Base-by-base conservation (phyloP, 2,329 filamentous ascomycete species). In the Stachybotrys chartarum region DNA sequence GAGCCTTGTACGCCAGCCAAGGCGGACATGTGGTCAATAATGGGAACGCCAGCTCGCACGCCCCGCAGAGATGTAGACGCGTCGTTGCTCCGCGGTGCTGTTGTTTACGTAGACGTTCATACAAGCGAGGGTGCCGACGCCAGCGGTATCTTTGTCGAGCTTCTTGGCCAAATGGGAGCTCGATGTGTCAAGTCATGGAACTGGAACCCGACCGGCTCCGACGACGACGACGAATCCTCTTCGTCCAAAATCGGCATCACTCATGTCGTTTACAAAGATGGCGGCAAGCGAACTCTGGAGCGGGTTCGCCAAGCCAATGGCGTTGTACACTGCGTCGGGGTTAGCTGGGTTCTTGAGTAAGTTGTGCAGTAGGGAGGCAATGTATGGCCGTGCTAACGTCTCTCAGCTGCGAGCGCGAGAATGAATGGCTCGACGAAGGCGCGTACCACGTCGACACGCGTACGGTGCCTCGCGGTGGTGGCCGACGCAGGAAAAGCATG, bases 181-280 rank as follows among this genome's bases (percentile, higher is more conserved):
- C 82, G 83, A 50, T 91, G 89, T 63, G 80, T 92, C 48, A 89
- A 86, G 70, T 79, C 78, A 14, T 94, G 90, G 90, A 75, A 76
- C 49, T 92, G 88, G 86, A 87, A 86, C 64, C 83, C 84, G 7
- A 70, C 56, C 54, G 72, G 69, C 50, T 57, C 68, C 18, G 61
- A 66, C 3, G 61, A 63, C 30, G 64, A 64, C 42, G 24, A 24
- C 24, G 24, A 24, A 24, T 24, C 24, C 24, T 24, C 24, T 24
- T 67, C 70, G 47, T 68, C 68, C 51, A 87, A 84, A 67, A 75
- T 90, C 57, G 88, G 86, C 6, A 90, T 96, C 63, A 96, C 91
- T 0, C 91, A 96, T 66, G 88, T 96, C 7, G 84, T 96, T 7
- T 96, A 86, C 77, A 96, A 96, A 69, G 91, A 96, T 65, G 91